These are phyloP conservation scores for Caryopteris hybrid DNA, from an alignment of 305 asterid genomes.

Conservation along the genomic window DNA sequence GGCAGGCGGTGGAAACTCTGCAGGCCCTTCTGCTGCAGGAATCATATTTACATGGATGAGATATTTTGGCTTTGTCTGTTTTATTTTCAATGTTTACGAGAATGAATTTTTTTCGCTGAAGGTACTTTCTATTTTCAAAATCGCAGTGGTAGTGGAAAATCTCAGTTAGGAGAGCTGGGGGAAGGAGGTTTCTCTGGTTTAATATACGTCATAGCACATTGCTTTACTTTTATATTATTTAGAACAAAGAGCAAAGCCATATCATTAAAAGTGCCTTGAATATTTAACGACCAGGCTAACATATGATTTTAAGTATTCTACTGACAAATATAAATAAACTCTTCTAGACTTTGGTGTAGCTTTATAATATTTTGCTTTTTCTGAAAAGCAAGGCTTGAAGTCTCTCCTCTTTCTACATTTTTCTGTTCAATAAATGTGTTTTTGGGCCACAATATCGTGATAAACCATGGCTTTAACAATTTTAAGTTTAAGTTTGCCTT, in stretches of 20 bases:
- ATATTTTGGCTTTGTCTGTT: background rate
- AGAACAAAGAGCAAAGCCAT: background rate
- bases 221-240: constrained; percentile 3
- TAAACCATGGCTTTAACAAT: constrained; percentile 8
- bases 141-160: background rate
- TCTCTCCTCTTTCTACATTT: background rate
- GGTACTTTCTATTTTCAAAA: background rate
- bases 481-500: background rate
- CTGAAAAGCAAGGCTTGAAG: background rate
- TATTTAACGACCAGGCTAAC: background rate
- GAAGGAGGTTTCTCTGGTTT: background rate
- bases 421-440: background rate
- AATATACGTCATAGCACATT: background rate
- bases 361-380: background rate
- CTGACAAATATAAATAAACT: background rate
- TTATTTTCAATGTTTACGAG: background rate
- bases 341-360: background rate
- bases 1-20: background rate
- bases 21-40: background rate
- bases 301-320: constrained; percentile 5
- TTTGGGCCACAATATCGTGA: background rate
- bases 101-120: background rate
- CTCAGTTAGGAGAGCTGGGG: background rate
- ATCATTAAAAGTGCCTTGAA: background rate
- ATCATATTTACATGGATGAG: background rate